These are phyloP conservation scores for Paramecium octaurelia DNA, from an alignment of 73 alveolate species.

Conservation along the genomic window DNA sequence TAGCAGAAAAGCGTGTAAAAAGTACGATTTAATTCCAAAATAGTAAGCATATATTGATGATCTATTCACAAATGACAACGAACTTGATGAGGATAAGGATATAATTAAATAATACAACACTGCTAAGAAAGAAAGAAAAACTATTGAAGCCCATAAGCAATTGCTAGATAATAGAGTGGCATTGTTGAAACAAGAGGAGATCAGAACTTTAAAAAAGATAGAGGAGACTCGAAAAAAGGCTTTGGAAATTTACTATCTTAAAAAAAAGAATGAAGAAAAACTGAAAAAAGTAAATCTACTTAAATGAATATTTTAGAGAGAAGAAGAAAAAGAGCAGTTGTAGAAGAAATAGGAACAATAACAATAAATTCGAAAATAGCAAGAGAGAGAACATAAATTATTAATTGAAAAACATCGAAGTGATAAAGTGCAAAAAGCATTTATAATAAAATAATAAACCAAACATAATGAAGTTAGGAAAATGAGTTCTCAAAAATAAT, in stretches of 20 bases:
- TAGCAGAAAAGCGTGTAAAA: not conserved
- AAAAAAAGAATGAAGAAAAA: constrained; percentile 67
- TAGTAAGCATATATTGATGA: constrained; percentile 43
- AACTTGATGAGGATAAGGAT: not conserved
- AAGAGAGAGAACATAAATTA: constrained; percentile 3
- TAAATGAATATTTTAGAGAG: not conserved
- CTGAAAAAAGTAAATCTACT: not conserved
- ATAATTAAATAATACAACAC: not conserved
- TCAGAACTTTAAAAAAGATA: constrained; percentile 66
- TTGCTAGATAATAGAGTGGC: constrained; percentile 75
- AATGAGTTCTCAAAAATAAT: not conserved
- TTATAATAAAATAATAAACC: not conserved
- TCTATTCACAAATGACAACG: constrained; percentile 39
- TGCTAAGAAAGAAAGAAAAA: constrained; percentile 67
- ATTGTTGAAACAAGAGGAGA: constrained; percentile 72
- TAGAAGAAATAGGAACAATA: not conserved
- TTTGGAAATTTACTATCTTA: constrained; percentile 65
- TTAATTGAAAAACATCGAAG: not conserved
- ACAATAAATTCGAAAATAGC: not conserved
- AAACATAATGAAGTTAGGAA: not conserved
- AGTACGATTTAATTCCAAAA: not conserved
- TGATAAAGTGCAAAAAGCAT: not conserved
- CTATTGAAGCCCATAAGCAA: constrained; percentile 73
- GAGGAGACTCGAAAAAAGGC: constrained; percentile 74
- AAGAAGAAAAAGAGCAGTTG: not conserved